Evolutionary conservation across 2,329 filamentous ascomycete genomes (phyloP), one percentile per base, ranked within the genome.

Genomic region (Alternaria ethzedia): DNA sequence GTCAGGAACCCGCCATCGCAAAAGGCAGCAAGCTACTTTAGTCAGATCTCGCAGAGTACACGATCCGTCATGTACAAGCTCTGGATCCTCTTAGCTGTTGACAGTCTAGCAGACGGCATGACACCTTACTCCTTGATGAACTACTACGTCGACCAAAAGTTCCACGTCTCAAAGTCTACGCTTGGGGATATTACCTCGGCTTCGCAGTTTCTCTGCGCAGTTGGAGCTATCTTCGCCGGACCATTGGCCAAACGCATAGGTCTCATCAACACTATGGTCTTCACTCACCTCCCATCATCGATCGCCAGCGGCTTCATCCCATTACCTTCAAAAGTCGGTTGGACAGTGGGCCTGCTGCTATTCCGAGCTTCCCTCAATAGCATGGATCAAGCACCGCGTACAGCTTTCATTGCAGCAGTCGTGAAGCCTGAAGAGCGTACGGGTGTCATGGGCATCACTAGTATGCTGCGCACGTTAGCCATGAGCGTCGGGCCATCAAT

Each of bases 401-500:
- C 88, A 1, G 89, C 89, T 0, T 87, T 91, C 61, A 90, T 91
- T 54, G 88, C 89, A 1, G 88, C 88, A 0, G 87, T 90, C 0
- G 89, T 91, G 3, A 86, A 84, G 65, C 86, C 88, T 0, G 85
- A 87, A 57, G 89, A 91, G 76, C 82, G 89, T 2, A 91, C 89
- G 0, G 89, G 88, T 0, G 88, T 89, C n/a, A 89, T 91, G 87
- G 89, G 89, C 12, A 89, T 91, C 68, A 90, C 88, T 0, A 83
- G 81, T 50, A 87, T 88, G 72, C 63, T 90, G 26, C 82, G 88
- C 7, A 91, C 88, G 0, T 70, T 91, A 11, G 87, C 88, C 0
- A 84, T 87, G 64, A 88, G 72, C 82, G 61, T 73, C 0, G 77
- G 77, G 83, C 79, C 79, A 11, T 71, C 68, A 2, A 68, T 81